Conservation (phyloP, 148 eudicot species). For the Camellia japonica region DNA sequence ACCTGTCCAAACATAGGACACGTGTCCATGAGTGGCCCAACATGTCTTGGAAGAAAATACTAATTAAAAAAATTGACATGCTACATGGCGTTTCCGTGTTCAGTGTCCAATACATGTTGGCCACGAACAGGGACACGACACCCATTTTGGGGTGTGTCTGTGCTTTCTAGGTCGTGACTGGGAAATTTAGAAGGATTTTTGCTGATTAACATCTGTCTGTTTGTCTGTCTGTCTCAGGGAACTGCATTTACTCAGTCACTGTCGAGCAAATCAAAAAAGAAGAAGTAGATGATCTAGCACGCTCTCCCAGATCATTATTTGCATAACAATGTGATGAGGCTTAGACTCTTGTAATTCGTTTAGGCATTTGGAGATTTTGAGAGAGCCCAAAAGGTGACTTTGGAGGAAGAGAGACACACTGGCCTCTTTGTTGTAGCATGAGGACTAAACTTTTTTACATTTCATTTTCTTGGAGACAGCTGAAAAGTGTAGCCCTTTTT, state of each 20-base stretch:
- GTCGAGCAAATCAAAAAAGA: conserved; percentile 75
- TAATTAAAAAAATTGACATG: too few relatives aligned
- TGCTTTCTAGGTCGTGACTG: too few relatives aligned
- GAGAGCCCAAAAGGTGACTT: conserved; percentile 14
- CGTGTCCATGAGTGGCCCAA: too few relatives aligned
- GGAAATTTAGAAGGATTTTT: not conserved
- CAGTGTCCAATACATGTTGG: too few relatives aligned
- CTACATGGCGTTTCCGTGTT: too few relatives aligned
- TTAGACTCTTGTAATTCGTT: conserved; percentile 32
- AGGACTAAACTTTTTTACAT: not conserved
- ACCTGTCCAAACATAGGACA: too few relatives aligned
- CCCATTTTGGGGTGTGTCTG: too few relatives aligned
- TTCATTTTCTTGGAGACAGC: conserved; percentile 12
- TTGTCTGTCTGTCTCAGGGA: conserved; percentile 48
- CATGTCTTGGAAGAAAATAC: too few relatives aligned
- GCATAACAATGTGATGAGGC: conserved; percentile 28
- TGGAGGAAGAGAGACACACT: conserved; percentile 29
- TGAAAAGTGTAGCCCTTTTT: not conserved
- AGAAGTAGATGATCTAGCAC: conserved; percentile 49
- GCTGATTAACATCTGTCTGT: conserved; percentile 4
- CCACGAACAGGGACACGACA: too few relatives aligned
- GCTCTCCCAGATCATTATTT: not conserved
- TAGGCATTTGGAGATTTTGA: conserved; percentile 22
- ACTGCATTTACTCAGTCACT: conserved; percentile 74
- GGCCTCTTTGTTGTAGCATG: conserved; percentile 41